These are phyloP conservation scores for Ustanciosporium gigantosporum DNA, from an alignment of 1,284 basidiomycete genomes.

Conservation along the genomic window DNA sequence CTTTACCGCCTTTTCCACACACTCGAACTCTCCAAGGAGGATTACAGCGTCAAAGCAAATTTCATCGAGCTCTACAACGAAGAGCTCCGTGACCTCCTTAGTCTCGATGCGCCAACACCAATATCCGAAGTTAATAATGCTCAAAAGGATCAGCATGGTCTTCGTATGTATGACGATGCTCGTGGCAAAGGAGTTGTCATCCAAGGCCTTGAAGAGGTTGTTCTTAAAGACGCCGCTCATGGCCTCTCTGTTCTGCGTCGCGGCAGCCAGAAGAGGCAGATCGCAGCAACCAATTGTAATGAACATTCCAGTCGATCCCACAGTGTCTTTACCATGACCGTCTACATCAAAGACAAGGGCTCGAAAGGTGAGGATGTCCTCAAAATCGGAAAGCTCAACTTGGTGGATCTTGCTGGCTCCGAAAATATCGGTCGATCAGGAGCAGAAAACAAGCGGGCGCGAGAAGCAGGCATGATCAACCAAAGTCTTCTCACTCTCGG, in stretches of 20 bases:
- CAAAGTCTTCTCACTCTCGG: constrained; percentile 94
- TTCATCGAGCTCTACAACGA: constrained; percentile 99
- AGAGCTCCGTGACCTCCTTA: constrained; percentile 73
- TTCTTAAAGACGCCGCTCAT: constrained; percentile 80
- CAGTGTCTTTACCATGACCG: constrained; percentile 94
- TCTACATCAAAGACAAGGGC: constrained; percentile 85
- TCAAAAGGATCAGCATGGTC: constrained; percentile 11
- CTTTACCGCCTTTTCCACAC: constrained; percentile 89
- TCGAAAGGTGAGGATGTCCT: constrained; percentile 79
- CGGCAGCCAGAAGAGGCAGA: constrained; percentile 87
- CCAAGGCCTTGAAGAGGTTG: constrained; percentile 89
- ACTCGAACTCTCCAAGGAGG: constrained; percentile 71
- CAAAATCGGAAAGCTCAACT: constrained; percentile 91
- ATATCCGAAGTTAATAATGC: constrained; percentile 1
- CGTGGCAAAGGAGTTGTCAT: constrained; percentile 77
- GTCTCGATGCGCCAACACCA: constrained; percentile 60
- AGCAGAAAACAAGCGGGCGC: constrained; percentile 89
- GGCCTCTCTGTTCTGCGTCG: constrained; percentile 83
- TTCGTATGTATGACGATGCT: constrained; percentile 81
- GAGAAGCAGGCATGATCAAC: constrained; percentile 99
- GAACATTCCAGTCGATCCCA: constrained; percentile 96
- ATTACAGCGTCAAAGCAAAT: constrained; percentile 91
- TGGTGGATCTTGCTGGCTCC: constrained; percentile 94
- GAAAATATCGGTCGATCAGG: constrained; percentile 97
- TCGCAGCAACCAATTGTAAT: constrained; percentile 96